phyloP scores from a whole-genome alignment of 1,284 basidiomycete species.

The Ustilago bromivora region DNA sequence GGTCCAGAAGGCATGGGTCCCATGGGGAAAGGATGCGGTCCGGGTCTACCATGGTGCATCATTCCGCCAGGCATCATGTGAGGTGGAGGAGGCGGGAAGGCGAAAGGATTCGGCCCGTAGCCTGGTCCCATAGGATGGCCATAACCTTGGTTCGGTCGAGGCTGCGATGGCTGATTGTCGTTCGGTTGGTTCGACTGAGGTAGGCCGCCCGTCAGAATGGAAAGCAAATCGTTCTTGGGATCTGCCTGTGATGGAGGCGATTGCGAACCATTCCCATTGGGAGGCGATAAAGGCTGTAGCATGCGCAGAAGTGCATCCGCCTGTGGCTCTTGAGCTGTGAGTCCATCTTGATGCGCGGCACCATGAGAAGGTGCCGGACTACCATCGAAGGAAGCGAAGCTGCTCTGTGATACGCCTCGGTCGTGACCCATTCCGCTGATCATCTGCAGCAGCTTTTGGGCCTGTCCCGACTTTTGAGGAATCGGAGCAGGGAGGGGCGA shows the following conservation, averaged over 20 bases:
- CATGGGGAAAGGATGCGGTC: conserved; percentile 36
- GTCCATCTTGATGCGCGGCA: conserved; percentile 22
- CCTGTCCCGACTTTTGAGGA: conserved; percentile 55
- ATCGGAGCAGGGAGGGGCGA: conserved; percentile 59
- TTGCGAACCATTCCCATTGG: conserved; percentile 8
- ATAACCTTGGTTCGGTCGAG: conserved; percentile 20
- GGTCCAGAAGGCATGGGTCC: conserved; percentile 26
- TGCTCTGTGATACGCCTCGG: conserved; percentile 39
- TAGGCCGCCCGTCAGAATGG: conserved; percentile 43
- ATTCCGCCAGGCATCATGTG: conserved; percentile 39
- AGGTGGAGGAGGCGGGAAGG: conserved; percentile 42
- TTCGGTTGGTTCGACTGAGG: conserved; percentile 13
- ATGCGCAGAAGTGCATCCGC: conserved; percentile 38
- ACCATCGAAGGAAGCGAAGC: conserved; percentile 33
- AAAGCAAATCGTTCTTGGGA: conserved; percentile 44
- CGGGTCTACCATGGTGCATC: conserved; percentile 33
- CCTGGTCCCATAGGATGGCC: conserved; percentile 24
- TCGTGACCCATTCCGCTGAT: conserved; percentile 47
- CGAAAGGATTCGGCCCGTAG: conserved; percentile 30
- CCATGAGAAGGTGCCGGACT: conserved; percentile 12
- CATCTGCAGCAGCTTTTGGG: conserved; percentile 58
- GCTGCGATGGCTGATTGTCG: conserved; percentile 17
- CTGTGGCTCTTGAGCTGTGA: conserved; percentile 19
- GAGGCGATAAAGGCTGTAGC: conserved; percentile 33
- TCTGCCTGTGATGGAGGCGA: conserved; percentile 28